These are phyloP conservation scores for Backusella tarrabulga DNA, from an alignment of 192 early-diverging fungal species.

Conservation along the genomic window DNA sequence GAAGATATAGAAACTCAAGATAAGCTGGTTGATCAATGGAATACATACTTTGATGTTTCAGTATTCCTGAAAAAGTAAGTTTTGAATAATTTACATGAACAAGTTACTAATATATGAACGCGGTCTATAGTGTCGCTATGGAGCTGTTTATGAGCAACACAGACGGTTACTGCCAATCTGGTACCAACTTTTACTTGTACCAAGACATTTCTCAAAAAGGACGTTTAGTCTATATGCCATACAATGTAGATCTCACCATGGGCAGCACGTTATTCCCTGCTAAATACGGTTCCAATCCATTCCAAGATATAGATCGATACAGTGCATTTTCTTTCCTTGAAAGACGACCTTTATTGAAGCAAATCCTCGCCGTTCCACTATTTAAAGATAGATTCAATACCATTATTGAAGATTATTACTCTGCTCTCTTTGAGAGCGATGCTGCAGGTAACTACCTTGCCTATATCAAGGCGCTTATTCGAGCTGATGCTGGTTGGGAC, in stretches of 20 bases:
- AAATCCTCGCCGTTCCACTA: slow-evolving; percentile 29
- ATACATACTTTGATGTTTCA: slow-evolving; percentile 16
- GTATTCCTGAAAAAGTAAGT: slow-evolving; percentile 25
- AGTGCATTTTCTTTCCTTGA: neutral
- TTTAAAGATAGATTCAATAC: slow-evolving; percentile 33
- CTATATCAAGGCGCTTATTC: slow-evolving; percentile 25
- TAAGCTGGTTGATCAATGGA: slow-evolving; percentile 4
- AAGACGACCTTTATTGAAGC: slow-evolving; percentile 26
- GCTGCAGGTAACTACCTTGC: slow-evolving; percentile 27
- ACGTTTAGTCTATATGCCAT: slow-evolving; percentile 36
- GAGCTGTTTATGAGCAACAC: slow-evolving; percentile 35
- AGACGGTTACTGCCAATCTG: slow-evolving; percentile 36
- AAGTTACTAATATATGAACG: neutral
- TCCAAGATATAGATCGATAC: slow-evolving; percentile 4
- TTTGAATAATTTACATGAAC: neutral
- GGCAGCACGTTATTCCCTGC: slow-evolving; percentile 15
- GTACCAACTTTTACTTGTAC: slow-evolving; percentile 42
- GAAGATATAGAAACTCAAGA: neutral
- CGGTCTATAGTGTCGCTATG: slow-evolving; percentile 26
- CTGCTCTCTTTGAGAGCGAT: slow-evolving; percentile 25
- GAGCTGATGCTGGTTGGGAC: slow-evolving; percentile 43
- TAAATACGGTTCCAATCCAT: neutral
- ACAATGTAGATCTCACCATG: slow-evolving; percentile 39
- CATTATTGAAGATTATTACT: slow-evolving; percentile 32
- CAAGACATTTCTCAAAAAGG: slow-evolving; percentile 30